phyloP scores from a whole-genome alignment of 116 monocot genomes.

The Phalaenopsis hybrid region DNA sequence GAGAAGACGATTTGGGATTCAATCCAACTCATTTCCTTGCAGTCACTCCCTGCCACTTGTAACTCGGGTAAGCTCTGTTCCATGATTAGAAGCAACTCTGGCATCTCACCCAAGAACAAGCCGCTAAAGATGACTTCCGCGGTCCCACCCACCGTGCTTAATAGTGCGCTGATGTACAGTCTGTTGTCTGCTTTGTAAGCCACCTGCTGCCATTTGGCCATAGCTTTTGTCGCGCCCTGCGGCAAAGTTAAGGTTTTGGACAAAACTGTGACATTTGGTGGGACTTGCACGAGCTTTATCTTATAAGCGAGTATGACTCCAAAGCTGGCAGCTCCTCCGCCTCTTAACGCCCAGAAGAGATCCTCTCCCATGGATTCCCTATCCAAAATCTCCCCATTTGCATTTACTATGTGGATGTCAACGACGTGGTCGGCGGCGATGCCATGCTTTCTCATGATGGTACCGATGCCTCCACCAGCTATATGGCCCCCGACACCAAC shows the following conservation, averaged over 20 bases:
- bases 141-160: background rate
- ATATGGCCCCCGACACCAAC: conserved; percentile 29
- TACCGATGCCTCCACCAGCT: conserved; percentile 26
- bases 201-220: conserved; percentile 17
- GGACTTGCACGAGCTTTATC: conserved; percentile 11
- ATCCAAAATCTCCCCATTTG: conserved; percentile 13
- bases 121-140: conserved; percentile 6
- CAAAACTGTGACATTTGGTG: conserved; percentile 13
- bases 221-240: background rate
- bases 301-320: conserved; percentile 18
- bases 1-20: conserved; percentile 11
- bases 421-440: conserved; percentile 23
- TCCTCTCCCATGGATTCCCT: conserved; percentile 29
- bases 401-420: conserved; percentile 14
- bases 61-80: conserved; percentile 14
- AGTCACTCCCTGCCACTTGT: conserved; percentile 13
- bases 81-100: conserved; percentile 14
- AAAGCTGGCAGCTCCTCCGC: conserved; percentile 20
- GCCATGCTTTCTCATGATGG: conserved; percentile 15
- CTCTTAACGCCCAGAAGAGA: conserved; percentile 35
- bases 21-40: conserved; percentile 37
- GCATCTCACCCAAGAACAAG: conserved; percentile 20
- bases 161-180: conserved; percentile 10
- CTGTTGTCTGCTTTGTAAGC: conserved; percentile 13
- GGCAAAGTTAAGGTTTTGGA: background rate